phyloP scores from a whole-genome alignment of 83 land plant species.

The Diphasiastrum complanatum region DNA sequence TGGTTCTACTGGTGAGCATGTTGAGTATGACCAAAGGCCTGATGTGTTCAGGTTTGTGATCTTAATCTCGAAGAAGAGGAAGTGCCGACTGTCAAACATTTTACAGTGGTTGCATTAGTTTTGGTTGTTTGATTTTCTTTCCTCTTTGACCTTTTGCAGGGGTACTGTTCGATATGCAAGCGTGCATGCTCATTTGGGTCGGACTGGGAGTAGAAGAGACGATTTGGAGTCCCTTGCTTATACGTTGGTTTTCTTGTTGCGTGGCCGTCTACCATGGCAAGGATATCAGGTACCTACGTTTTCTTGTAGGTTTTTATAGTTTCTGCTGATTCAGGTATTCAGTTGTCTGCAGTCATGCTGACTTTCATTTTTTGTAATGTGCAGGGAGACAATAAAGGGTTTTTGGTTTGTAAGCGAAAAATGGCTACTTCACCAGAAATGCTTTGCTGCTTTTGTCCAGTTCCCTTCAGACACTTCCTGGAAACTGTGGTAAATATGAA shows the following conservation, averaged over 20 bases:
- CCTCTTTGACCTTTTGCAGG: conserved; percentile 25
- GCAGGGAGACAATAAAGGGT: too few relatives aligned
- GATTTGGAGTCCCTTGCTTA: conserved; percentile 88
- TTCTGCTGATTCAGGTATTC: too few relatives aligned
- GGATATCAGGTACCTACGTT: conserved; percentile 58
- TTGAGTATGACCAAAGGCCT: conserved; percentile 86
- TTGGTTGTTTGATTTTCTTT: background rate
- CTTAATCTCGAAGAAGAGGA: background rate
- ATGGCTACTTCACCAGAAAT: too few relatives aligned
- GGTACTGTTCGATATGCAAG: conserved; percentile 92
- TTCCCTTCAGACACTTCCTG: too few relatives aligned
- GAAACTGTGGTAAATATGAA: too few relatives aligned
- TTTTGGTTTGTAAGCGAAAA: too few relatives aligned
- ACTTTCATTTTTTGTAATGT: too few relatives aligned
- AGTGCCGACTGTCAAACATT: background rate
- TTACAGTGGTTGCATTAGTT: background rate
- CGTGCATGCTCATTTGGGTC: conserved; percentile 89
- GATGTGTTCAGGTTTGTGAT: conserved; percentile 63
- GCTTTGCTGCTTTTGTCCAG: too few relatives aligned
- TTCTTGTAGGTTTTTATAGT: too few relatives aligned
- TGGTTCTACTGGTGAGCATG: conserved; percentile 54
- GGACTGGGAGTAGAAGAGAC: conserved; percentile 85
- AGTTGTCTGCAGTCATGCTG: too few relatives aligned
- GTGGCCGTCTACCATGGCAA: conserved; percentile 89
- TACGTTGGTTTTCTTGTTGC: conserved; percentile 66